These are phyloP conservation scores for Lodderomyces elongisporus DNA, from an alignment of 1,139 yeast species.

Conservation along the genomic window DNA sequence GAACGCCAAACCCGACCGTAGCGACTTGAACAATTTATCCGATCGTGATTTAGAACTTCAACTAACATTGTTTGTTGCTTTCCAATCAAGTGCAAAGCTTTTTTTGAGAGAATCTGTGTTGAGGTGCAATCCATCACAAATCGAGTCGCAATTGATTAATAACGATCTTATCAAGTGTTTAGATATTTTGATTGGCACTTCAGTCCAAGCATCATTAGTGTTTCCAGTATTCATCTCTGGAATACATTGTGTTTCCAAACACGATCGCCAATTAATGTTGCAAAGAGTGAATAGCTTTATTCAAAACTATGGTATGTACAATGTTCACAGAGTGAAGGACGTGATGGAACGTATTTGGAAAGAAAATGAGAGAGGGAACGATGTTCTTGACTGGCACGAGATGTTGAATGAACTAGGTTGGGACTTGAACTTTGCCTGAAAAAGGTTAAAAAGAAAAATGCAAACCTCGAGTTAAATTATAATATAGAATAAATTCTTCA, in stretches of 20 bases:
- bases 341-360: conserved; percentile 54
- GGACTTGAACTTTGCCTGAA: conserved; percentile 70
- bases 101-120: conserved; percentile 63
- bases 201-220: conserved; percentile 66
- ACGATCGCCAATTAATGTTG: conserved; percentile 48
- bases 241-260: conserved; percentile 51
- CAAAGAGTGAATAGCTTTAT: conserved; percentile 52
- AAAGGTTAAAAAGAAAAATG: background rate
- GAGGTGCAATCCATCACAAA: conserved; percentile 55
- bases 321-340: conserved; percentile 54
- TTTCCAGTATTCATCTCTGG: conserved; percentile 80
- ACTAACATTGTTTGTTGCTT: conserved; percentile 64
- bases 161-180: conserved; percentile 53
- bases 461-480: too few relatives aligned
- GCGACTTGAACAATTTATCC: conserved; percentile 43
- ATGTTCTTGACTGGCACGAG: conserved; percentile 58
- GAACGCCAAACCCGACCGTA: conserved; percentile 48
- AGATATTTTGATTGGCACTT: conserved; percentile 59
- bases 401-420: conserved; percentile 64
- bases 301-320: conserved; percentile 62
- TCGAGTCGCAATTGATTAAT: conserved; percentile 59
- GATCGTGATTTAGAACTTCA: conserved; percentile 60
- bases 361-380: conserved; percentile 32
- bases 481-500: too few relatives aligned
- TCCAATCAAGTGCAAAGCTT: conserved; percentile 64